A percentile compares a stretch with the other conserved stretches of the same genome.
phyloP scores from a whole-genome alignment of 352 stramenopile species.

The Chrysophaeum taylorii region DNA sequence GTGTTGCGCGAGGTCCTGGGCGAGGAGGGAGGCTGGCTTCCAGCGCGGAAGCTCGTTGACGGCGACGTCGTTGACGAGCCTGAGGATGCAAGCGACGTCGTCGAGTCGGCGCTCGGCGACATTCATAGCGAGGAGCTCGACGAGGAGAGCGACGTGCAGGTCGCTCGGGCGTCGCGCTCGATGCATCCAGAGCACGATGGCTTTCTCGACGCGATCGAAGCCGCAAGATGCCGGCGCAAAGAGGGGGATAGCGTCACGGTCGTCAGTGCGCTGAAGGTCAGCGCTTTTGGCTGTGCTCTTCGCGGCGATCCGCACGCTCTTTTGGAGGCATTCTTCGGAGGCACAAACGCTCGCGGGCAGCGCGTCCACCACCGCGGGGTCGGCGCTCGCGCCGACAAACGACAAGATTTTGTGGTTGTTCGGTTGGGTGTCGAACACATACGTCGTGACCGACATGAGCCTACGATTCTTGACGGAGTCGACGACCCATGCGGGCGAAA shows the following conservation, averaged over 20 bases:
- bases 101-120: background rate
- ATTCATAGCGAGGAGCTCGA: background rate
- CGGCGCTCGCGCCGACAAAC: too few relatives aligned
- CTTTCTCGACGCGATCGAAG: too few relatives aligned
- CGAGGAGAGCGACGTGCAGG: too few relatives aligned
- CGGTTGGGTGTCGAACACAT: background rate
- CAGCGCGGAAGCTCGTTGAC: too few relatives aligned
- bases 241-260: too few relatives aligned
- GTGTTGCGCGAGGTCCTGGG: too few relatives aligned
- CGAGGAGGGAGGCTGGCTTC: too few relatives aligned
- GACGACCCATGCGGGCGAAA: background rate
- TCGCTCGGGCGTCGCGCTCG: background rate
- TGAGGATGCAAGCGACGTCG: background rate
- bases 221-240: too few relatives aligned
- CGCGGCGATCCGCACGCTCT: background rate
- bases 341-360: background rate
- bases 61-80: background rate
- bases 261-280: too few relatives aligned
- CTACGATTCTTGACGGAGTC: background rate
- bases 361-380: background rate
- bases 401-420: background rate
- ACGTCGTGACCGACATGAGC: background rate
- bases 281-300: too few relatives aligned
- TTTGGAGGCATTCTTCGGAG: background rate
- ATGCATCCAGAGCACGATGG: too few relatives aligned